Conservation (phyloP, 352 stramenopile genomes). For the Phytophthora idaei region DNA sequence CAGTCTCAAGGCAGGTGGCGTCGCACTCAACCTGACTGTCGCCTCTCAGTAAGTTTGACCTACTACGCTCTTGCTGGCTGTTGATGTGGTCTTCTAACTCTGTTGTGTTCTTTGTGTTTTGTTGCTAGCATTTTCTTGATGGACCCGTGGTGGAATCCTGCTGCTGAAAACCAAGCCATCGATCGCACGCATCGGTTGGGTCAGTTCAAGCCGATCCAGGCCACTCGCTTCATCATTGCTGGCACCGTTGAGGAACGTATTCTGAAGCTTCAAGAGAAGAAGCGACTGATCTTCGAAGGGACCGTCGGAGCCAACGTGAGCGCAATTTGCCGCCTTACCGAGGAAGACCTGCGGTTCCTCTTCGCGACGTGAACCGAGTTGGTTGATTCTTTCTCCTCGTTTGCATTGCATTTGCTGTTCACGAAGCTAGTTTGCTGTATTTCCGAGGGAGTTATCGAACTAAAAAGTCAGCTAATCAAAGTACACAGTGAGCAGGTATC, state of each 20-base stretch:
- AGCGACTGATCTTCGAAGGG: slow-evolving; percentile 98
- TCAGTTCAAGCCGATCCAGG: slow-evolving; percentile 97
- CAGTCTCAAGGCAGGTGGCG: slow-evolving; percentile 98
- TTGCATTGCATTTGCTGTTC: slow-evolving; percentile 24
- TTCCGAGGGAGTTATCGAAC: slow-evolving; percentile 31
- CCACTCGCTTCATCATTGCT: slow-evolving; percentile 97
- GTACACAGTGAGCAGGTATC: slow-evolving; percentile 28
- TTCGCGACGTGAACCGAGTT: slow-evolving; percentile 65
- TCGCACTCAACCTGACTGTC: slow-evolving; percentile 98
- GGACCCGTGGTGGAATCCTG: slow-evolving; percentile 99
- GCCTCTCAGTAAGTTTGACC: slow-evolving; percentile 90
- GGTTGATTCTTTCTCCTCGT: not conserved
- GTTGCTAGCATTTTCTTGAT: slow-evolving; percentile 93
- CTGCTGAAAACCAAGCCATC: slow-evolving; percentile 95
- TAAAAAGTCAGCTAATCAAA: slow-evolving; percentile 30
- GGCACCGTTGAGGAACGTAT: slow-evolving; percentile 99
- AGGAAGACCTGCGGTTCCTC: slow-evolving; percentile 94
- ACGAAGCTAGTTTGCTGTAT: slow-evolving; percentile 39
- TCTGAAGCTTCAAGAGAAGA: slow-evolving; percentile 95
- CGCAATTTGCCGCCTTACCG: slow-evolving; percentile 90
- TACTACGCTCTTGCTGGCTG: not conserved
- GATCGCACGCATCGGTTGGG: slow-evolving; percentile 98
- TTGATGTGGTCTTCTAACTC: slow-evolving; percentile 1
- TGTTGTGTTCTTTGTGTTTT: not conserved
- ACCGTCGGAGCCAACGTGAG: slow-evolving; percentile 95